These are phyloP conservation scores for Imleria badia DNA, from an alignment of 768 basidiomycete genomes.

Conservation along the genomic window DNA sequence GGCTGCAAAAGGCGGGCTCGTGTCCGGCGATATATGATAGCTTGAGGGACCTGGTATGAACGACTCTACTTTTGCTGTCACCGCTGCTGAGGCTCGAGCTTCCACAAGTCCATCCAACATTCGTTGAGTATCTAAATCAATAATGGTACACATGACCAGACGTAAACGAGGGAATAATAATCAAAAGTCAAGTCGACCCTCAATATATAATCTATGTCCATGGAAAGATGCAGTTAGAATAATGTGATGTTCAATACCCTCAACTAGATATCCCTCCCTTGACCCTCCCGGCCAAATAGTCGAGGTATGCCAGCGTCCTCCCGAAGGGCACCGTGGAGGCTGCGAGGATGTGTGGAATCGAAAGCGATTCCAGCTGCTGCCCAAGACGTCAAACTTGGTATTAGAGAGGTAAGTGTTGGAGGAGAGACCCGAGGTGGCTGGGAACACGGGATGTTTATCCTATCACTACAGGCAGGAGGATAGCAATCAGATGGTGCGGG, in stretches of 20 bases:
- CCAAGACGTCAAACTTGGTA: conserved; percentile 39
- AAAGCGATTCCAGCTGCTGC: conserved; percentile 24
- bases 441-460: conserved; percentile 10
- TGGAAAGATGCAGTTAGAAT: neutral
- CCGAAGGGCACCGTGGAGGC: conserved; percentile 2
- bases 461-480: conserved; percentile 1
- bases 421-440: conserved; percentile 23
- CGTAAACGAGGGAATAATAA: neutral
- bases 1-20: too few species aligned
- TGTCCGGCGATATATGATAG: too few species aligned
- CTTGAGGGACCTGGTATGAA: too few species aligned
- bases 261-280: conserved; percentile 24
- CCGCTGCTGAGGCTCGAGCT: too few species aligned
- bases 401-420: conserved; percentile 25
- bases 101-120: too few species aligned
- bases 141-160: conserved; percentile 16
- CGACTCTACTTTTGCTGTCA: too few species aligned
- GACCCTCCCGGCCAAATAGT: conserved; percentile 27
- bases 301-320: conserved; percentile 26
- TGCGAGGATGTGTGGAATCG: conserved; percentile 17
- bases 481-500: neutral
- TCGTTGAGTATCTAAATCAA: conserved; percentile 5
- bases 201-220: conserved; percentile 6
- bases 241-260: neutral
- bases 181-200: neutral